phyloP scores from a whole-genome alignment of 2,329 filamentous ascomycete species.

The Talaromyces sp. region DNA sequence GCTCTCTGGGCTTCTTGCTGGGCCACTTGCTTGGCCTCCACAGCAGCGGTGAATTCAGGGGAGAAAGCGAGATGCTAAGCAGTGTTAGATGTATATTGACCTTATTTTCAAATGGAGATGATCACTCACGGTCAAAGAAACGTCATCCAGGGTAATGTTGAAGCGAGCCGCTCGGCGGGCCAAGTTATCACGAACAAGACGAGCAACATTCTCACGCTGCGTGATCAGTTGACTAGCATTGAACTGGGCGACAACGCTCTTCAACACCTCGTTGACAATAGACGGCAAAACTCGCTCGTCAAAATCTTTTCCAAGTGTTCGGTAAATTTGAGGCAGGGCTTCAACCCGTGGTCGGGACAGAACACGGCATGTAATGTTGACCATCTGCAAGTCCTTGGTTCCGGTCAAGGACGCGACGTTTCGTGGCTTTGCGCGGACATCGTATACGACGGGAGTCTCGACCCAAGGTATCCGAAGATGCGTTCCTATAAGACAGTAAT shows the following conservation, averaged over 20 bases:
- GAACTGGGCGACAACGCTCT: conserved; percentile 98
- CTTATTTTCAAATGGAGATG: no score
- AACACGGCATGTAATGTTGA: conserved; percentile 99
- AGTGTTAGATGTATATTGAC: conserved; percentile 9
- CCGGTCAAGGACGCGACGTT: conserved; percentile 96
- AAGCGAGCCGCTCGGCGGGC: conserved; percentile 86
- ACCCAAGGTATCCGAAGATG: conserved; percentile 95
- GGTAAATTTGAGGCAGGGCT: conserved; percentile 92
- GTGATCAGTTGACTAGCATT: conserved; percentile 98
- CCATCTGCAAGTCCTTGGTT: conserved; percentile 99
- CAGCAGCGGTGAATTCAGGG: conserved; percentile 62
- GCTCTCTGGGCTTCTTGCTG: conserved; percentile 94
- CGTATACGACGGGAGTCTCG: conserved; percentile 93
- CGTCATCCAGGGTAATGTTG: conserved; percentile 96
- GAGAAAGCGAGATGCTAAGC: conserved; percentile 61
- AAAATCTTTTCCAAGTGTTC: conserved; percentile 90
- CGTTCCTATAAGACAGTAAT: conserved; percentile 57
- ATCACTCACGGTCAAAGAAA: conserved; percentile 76
- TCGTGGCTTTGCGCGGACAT: conserved; percentile 94
- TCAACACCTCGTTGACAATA: conserved; percentile 97
- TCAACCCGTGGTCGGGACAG: conserved; percentile 84
- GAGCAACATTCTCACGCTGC: conserved; percentile 93
- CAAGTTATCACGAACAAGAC: conserved; percentile 86
- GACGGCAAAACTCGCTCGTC: conserved; percentile 95
- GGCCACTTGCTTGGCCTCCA: conserved; percentile 64